phyloP scores from a whole-genome alignment of 345 rosid species.

The Trapa incisa region DNA sequence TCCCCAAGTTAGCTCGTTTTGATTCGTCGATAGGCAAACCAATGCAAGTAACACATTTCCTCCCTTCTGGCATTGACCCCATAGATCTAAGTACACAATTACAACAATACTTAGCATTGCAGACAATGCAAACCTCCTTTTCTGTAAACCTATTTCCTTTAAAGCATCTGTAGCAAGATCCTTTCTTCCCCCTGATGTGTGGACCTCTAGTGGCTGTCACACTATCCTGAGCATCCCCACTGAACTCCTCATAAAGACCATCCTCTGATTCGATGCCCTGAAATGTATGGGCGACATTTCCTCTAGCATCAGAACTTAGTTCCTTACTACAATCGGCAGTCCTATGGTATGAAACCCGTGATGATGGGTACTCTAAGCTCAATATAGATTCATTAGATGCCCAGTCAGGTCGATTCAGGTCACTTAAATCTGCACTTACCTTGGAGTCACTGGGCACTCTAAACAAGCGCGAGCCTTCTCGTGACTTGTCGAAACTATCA shows the following conservation, averaged over 20 bases:
- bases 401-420: constrained; percentile 53
- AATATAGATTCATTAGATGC: constrained; percentile 65
- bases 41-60: constrained; percentile 92
- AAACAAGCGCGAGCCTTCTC: constrained; percentile 33
- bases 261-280: constrained; percentile 55
- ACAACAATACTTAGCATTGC: constrained; percentile 86
- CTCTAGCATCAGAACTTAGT: constrained; percentile 30
- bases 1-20: constrained; percentile 62
- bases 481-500: constrained; percentile 52
- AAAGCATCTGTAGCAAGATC: constrained; percentile 77
- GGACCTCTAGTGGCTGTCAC: constrained; percentile 36
- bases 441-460: constrained; percentile 30
- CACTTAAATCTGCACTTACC: constrained; percentile 36
- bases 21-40: constrained; percentile 75
- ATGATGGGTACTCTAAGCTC: constrained; percentile 85
- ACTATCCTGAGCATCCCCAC: constrained; percentile 29
- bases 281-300: constrained; percentile 59
- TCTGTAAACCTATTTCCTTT: constrained; percentile 86
- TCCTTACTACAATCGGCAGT: constrained; percentile 45
- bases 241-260: constrained; percentile 29
- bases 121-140: constrained; percentile 92
- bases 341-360: constrained; percentile 46
- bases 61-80: constrained; percentile 99
- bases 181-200: constrained; percentile 69
- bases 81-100: constrained; percentile 95